Percentiles rank a stretch among this genome's conserved stretches.
Conservation (phyloP, 148 eudicot genomes). For the Chenopodium berlandieri region DNA sequence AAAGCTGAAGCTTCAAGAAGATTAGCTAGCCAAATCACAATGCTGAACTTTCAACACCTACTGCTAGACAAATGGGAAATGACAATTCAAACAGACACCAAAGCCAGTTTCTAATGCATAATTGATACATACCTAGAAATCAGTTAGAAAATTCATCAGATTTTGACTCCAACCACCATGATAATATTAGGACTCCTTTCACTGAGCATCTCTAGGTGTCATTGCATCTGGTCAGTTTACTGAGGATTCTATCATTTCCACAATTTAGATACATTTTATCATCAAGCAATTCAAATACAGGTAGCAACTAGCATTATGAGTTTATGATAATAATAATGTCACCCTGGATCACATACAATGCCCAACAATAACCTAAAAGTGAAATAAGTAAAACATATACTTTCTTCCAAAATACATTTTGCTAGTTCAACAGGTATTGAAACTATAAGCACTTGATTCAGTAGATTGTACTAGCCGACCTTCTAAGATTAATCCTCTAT, state of each 20-base stretch:
- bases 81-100: background rate
- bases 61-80: background rate
- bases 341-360: background rate
- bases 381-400: background rate
- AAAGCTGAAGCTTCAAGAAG: background rate
- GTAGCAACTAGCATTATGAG: background rate
- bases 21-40: background rate
- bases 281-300: background rate
- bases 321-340: background rate
- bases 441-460: background rate
- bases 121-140: background rate
- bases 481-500: background rate
- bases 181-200: background rate
- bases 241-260: background rate
- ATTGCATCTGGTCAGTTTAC: background rate
- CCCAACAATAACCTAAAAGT: background rate
- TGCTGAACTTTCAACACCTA: background rate
- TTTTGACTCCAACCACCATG: background rate
- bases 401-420: no score
- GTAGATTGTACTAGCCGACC: background rate
- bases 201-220: background rate
- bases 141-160: background rate
- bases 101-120: background rate
- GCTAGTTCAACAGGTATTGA: background rate
- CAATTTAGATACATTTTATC: background rate